Conservation (phyloP, 176 grass and related monocot genomes). For the Musa troglodytarum region DNA sequence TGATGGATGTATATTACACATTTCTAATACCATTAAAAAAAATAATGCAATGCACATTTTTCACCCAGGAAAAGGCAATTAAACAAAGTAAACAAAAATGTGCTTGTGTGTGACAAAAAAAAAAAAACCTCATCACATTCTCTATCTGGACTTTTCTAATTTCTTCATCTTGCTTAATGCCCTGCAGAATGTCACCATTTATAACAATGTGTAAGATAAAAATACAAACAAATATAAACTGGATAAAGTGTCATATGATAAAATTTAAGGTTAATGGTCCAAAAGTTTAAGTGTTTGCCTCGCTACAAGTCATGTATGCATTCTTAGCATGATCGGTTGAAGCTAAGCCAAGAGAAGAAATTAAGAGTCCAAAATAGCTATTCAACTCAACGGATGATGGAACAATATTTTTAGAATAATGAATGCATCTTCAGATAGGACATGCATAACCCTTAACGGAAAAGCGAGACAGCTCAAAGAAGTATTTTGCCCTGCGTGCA, state of each 20-base stretch:
- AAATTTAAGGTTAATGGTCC: background rate
- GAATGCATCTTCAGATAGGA: background rate
- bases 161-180: conserved; percentile 37
- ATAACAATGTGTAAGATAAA: background rate
- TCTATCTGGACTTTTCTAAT: conserved; percentile 34
- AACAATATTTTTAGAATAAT: background rate
- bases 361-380: background rate
- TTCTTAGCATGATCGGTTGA: background rate
- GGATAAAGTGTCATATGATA: background rate
- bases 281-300: background rate
- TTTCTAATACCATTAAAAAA: background rate
- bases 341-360: background rate
- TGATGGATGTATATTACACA: background rate
- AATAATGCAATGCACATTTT: background rate
- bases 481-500: too few species aligned
- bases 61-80: background rate
- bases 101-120: background rate
- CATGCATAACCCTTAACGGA: background rate
- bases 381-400: background rate
- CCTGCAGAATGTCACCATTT: conserved; percentile 18
- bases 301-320: background rate
- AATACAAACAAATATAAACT: background rate
- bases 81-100: background rate
- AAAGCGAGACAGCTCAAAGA: too few species aligned
- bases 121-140: conserved; percentile 22